Percentiles rank a stretch among this genome's conserved stretches.
These are phyloP conservation scores for Solanum verrucosum DNA, from an alignment of 257 asterid species.

Conservation along the genomic window DNA sequence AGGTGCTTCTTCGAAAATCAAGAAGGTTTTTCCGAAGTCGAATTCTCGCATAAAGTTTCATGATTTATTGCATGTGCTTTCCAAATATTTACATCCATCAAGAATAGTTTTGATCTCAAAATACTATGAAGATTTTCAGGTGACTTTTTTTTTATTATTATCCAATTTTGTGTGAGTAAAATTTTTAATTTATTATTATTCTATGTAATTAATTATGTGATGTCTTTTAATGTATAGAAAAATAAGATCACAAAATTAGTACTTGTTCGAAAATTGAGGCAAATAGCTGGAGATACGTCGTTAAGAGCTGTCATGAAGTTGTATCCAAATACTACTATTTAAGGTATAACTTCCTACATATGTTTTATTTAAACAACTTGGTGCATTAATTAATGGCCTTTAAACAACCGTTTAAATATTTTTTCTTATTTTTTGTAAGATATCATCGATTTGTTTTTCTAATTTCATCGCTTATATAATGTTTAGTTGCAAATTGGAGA, in stretches of 20 bases:
- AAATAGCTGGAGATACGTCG: slow-evolving; percentile 26
- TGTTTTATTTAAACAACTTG: neutral
- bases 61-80: slow-evolving; percentile 19
- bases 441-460: neutral
- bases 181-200: neutral
- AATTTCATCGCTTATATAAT: neutral
- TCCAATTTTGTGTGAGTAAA: neutral
- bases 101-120: slow-evolving; percentile 15
- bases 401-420: neutral
- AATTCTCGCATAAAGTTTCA: slow-evolving; percentile 9
- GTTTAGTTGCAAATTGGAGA: neutral
- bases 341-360: neutral
- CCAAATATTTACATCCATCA: slow-evolving; percentile 24
- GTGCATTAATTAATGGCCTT: neutral
- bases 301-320: slow-evolving; percentile 15
- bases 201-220: neutral
- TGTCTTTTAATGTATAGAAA: slow-evolving; percentile 9
- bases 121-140: slow-evolving; percentile 20
- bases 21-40: neutral
- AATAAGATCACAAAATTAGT: slow-evolving; percentile 15
- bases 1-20: neutral
- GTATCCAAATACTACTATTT: neutral
- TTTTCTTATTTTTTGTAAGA: neutral
- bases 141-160: neutral
- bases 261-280: slow-evolving; percentile 19